Conservation (phyloP, 768 basidiomycete species). For the Lyophyllum decastes region DNA sequence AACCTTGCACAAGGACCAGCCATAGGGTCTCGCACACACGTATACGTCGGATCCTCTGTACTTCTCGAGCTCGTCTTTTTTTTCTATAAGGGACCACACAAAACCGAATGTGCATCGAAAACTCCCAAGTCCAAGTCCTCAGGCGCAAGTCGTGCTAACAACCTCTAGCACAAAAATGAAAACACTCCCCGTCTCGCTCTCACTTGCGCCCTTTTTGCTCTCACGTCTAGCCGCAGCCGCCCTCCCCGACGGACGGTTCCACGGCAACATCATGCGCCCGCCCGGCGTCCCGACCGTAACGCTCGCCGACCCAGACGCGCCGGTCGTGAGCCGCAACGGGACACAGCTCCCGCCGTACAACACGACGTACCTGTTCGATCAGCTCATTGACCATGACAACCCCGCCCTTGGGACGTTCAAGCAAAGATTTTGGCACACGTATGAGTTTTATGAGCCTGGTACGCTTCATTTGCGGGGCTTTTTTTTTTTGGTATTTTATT, state of each 20-base stretch:
- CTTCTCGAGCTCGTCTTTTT: not conserved
- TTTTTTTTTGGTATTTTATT: no score
- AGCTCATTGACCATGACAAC: conserved; percentile 53
- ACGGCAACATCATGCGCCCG: conserved; percentile 42
- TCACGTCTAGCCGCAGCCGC: conserved; percentile 17
- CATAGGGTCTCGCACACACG: not conserved
- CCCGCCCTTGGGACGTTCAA: conserved; percentile 73
- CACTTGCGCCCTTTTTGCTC: not conserved
- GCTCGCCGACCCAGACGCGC: conserved; percentile 24
- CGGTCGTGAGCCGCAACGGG: conserved; percentile 45
- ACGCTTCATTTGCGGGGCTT: not conserved
- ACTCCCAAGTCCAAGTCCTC: not conserved
- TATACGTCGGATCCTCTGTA: not conserved
- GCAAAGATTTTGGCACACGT: conserved; percentile 74
- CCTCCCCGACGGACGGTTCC: conserved; percentile 39
- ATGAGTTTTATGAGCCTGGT: conserved; percentile 64
- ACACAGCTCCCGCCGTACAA: conserved; percentile 45
- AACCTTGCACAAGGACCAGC: not conserved
- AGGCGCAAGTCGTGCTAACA: not conserved
- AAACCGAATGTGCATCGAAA: not conserved
- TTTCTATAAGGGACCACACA: not conserved
- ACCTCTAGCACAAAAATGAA: no score
- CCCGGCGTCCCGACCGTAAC: conserved; percentile 38
- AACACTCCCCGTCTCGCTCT: not conserved
- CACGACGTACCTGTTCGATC: conserved; percentile 56